Conservation (phyloP, 2,329 filamentous ascomycete species). For the Fusarium sp. region DNA sequence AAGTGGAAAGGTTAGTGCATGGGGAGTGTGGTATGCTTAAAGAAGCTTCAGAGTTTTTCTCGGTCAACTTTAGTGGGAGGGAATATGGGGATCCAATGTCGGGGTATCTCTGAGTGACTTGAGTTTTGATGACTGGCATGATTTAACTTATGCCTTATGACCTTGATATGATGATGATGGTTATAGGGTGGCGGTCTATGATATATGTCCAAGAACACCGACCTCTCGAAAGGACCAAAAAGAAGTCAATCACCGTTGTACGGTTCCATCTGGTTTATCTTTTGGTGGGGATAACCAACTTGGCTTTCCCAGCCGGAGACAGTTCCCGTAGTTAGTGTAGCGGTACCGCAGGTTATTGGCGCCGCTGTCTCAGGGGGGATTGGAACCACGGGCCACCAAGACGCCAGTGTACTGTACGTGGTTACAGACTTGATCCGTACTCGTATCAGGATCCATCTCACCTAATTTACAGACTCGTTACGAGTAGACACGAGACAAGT, state of each 20-base stretch:
- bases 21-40: slow-evolving; percentile 35
- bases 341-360: slow-evolving; percentile 37
- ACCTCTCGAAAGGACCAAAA: slow-evolving; percentile 3
- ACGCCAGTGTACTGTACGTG: slow-evolving; percentile 1
- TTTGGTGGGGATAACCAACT: slow-evolving; percentile 25
- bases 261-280: slow-evolving; percentile 18
- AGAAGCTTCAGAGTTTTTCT: slow-evolving; percentile 27
- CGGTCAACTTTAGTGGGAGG: slow-evolving; percentile 5
- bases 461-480: slow-evolving; percentile 12
- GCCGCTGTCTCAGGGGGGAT: slow-evolving; percentile 41
- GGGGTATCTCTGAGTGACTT: neutral
- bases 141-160: slow-evolving; percentile 13
- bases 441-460: slow-evolving; percentile 38
- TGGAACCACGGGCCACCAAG: slow-evolving; percentile 6
- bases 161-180: neutral
- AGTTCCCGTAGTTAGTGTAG: slow-evolving; percentile 44
- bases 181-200: slow-evolving; percentile 4
- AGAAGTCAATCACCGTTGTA: neutral
- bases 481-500: slow-evolving; percentile 7
- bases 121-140: neutral
- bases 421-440: slow-evolving; percentile 35
- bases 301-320: slow-evolving; percentile 42
- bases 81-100: neutral
- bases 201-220: neutral
- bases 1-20: slow-evolving; percentile 35